Evolutionary conservation across 805 yeast species (phyloP), one percentile per base, ranked within the genome.

Genomic region (Debaryomyces prosopidis): DNA sequence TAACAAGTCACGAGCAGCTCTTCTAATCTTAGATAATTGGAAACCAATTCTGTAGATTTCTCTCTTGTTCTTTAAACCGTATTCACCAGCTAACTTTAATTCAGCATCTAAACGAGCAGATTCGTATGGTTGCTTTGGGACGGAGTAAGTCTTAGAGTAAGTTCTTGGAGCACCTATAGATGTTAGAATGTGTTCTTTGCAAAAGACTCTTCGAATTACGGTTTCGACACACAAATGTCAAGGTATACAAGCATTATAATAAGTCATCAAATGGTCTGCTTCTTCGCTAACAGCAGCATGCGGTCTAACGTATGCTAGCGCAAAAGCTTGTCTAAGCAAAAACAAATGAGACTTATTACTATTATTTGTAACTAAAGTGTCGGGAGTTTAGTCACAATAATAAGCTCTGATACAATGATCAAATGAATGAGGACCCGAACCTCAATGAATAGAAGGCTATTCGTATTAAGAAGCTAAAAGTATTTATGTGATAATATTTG

Each of bases 1-100:
- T 79, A 94, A 86, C 70, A 94, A 83, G 73, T 94, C 98, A 87
- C 99, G 96, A 73, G 99, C 99, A 77, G 99, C 99, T 84, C 99
- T 90, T 84, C 99, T 91, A 75, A 94, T 92, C 86, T 94, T 94
- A 58, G 99, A 94, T 72, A 94, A 88, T 82, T 94, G 98, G 85
- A 87, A 89, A 77, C 95, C 95, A 76, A 94, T 91, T 87, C 99
- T 90, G 96, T 94, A 94, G 77, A 94, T 89, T 82, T 94, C 99
- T 77, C 95, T 89, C 92, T 94, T 94, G 97, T 94, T 94, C 84
- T 90, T 92, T 75, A 94, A 87, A 85, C 99, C 99, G 87, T 80
- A 91, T 80, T 94, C 98, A 84, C 99, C 99, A 72, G 96, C 97
- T 73, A 94, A 88, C 82, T 94, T 92, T 77, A 94, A 88, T 82